Conservation (phyloP, 345 rosid genomes). For the Jatropha curcas region DNA sequence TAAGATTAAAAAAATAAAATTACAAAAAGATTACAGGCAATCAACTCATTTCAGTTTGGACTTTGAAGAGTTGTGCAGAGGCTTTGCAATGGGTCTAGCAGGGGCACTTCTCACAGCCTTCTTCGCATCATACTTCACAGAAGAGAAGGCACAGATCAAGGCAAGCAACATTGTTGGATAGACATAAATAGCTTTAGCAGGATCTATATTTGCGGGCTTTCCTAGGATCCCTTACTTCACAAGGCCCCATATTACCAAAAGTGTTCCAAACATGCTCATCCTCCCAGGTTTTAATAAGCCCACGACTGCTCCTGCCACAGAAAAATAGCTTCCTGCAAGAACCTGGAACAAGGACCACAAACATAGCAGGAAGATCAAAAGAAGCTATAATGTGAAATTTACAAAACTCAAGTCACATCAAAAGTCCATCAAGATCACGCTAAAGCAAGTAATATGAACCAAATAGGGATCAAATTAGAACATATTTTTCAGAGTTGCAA, state of each 20-base stretch:
- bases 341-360: conserved; percentile 49
- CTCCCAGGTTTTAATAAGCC: conserved; percentile 85
- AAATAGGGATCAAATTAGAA: neutral
- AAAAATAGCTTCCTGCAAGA: conserved; percentile 91
- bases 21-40: neutral
- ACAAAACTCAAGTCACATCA: neutral
- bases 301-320: conserved; percentile 84
- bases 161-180: conserved; percentile 84
- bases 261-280: conserved; percentile 95
- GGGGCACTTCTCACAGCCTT: conserved; percentile 64
- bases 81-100: conserved; percentile 68
- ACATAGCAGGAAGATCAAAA: neutral
- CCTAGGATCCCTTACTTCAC: conserved; percentile 87
- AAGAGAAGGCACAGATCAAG: conserved; percentile 39
- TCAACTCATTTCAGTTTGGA: conserved; percentile 70
- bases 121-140: conserved; percentile 79
- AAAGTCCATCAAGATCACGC: neutral
- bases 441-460: neutral
- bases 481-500: too few species aligned
- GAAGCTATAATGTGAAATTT: neutral
- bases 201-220: conserved; percentile 73
- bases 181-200: conserved; percentile 60
- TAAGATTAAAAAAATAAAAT: neutral
- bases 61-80: conserved; percentile 72
- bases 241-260: conserved; percentile 82